These are phyloP conservation scores for Paxillus rubicundulus DNA, from an alignment of 768 basidiomycete genomes.

Conservation along the genomic window DNA sequence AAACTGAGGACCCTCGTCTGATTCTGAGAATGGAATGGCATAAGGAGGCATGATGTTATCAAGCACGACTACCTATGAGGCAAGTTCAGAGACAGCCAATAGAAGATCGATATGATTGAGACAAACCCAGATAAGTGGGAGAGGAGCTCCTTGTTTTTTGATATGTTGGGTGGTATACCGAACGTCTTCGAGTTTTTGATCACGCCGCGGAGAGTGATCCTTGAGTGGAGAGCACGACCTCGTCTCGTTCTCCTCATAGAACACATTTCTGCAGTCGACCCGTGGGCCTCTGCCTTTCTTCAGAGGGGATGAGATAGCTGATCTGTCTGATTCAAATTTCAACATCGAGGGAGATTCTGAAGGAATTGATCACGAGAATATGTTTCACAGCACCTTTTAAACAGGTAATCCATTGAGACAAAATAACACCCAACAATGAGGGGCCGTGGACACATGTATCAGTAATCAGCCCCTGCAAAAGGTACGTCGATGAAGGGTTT, in stretches of 20 bases:
- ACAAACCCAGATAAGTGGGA: slow-evolving; percentile 28
- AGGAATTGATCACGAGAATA: slow-evolving; percentile 1
- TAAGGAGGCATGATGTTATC: slow-evolving; percentile 30
- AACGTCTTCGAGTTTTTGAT: slow-evolving; percentile 1
- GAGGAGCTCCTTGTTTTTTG: slow-evolving; percentile 19
- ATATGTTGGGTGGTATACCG: slow-evolving; percentile 13
- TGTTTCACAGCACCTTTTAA: slow-evolving; percentile 4
- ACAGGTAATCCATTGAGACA: not conserved
- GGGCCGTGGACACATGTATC: not conserved
- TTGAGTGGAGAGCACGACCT: not conserved
- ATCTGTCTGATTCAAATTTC: slow-evolving; percentile 8
- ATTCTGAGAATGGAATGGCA: slow-evolving; percentile 28
- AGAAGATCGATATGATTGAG: not conserved
- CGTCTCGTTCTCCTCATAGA: slow-evolving; percentile 6
- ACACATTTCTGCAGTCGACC: slow-evolving; percentile 21
- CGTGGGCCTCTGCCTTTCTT: slow-evolving; percentile 15
- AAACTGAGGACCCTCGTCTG: slow-evolving; percentile 26
- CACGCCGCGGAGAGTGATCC: not conserved
- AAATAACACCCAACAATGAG: not conserved
- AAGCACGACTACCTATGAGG: slow-evolving; percentile 19
- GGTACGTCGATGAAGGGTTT: slow-evolving; percentile 3
- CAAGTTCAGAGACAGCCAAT: not conserved
- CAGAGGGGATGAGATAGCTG: slow-evolving; percentile 13
- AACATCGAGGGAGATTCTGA: slow-evolving; percentile 10
- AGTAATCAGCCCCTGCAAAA: not conserved